These are phyloP conservation scores for Entomortierella chlamydospora DNA, from an alignment of 192 early-diverging fungal genomes.

Conservation along the genomic window DNA sequence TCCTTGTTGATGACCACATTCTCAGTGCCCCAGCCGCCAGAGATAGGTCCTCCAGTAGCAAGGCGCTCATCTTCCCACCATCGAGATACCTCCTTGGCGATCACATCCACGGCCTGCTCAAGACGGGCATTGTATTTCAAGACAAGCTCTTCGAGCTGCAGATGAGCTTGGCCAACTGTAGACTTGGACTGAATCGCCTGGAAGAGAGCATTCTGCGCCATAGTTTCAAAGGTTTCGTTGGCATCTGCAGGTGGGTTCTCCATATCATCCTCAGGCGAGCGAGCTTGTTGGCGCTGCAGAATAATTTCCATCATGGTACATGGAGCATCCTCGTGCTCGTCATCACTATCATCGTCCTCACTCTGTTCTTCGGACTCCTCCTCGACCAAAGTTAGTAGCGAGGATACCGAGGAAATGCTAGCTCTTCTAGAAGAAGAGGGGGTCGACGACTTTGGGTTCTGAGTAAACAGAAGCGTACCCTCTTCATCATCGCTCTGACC, in stretches of 20 bases:
- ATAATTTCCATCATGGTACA: slow-evolving; percentile 49
- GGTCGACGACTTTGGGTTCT: not conserved
- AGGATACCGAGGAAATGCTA: slow-evolving; percentile 8
- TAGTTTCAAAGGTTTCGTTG: slow-evolving; percentile 43
- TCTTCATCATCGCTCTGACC: slow-evolving; percentile 24
- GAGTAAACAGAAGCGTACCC: not conserved
- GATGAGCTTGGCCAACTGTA: slow-evolving; percentile 54
- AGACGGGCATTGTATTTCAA: slow-evolving; percentile 54
- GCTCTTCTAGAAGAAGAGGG: not conserved
- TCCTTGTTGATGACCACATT: slow-evolving; percentile 17
- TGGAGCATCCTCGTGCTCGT: slow-evolving; percentile 16
- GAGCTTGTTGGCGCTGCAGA: slow-evolving; percentile 18
- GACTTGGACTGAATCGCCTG: slow-evolving; percentile 54
- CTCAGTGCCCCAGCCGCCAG: slow-evolving; percentile 19
- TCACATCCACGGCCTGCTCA: slow-evolving; percentile 30
- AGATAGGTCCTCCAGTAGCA: slow-evolving; percentile 16
- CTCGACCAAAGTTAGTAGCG: slow-evolving; percentile 15
- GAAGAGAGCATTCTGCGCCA: slow-evolving; percentile 47
- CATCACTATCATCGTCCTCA: slow-evolving; percentile 19
- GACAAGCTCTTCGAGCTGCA: slow-evolving; percentile 61
- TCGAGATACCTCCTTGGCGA: slow-evolving; percentile 27
- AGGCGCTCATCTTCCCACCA: slow-evolving; percentile 45
- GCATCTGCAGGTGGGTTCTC: slow-evolving; percentile 34
- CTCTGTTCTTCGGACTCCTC: slow-evolving; percentile 14
- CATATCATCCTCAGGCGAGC: slow-evolving; percentile 28